Base-by-base conservation (phyloP, 306 rosid genomes). In the Quercus ilex region DNA sequence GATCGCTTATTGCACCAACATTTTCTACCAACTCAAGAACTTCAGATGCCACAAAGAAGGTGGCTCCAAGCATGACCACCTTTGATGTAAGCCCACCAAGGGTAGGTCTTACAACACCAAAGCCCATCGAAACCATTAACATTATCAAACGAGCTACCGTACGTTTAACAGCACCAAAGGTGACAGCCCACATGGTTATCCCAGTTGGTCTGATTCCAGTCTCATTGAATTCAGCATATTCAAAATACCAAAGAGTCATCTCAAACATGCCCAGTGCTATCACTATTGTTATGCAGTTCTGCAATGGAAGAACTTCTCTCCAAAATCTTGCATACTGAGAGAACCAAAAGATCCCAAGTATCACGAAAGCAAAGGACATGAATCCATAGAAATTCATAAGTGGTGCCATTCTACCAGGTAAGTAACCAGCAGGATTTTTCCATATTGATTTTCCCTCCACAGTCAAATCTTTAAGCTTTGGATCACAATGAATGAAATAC, bases 391-490 rank as follows among this genome's bases (percentile, higher is more conserved):
- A 95, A 74, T 86, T 85, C 88, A 89, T 88, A 76, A 95, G 91
- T 2, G 99, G 99, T 19, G 99, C 99, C 99, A 95, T 95, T 84
- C 99, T 87, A 75, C 99, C 99, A 6, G 99, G 99, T 7, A 93
- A 87, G 81, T 95, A 95, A 70, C 99, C 96, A 5, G 83, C 73
- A 13, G 99, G 98, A 53, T 95, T 93, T 82, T 95, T 95, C 99
- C 99, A 95, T 72, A 95, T 77, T 31, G 96, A 90, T 76, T 92
- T 91, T 81, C 99, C 99, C 85, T 91, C 97, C 10, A 93, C 94
- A 33, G 85, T 85, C 87, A 90, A 75, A 26, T 88, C 90, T 80
- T 83, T 87, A 78, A 95, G 93, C 83, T 87, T 90, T 53, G 88
- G 77, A 86, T 95, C 94, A 52, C 99, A 95, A 77, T 95, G 99